Conservation (phyloP, 169 alveolate species). For the Plasmodium gallinaceum region DNA sequence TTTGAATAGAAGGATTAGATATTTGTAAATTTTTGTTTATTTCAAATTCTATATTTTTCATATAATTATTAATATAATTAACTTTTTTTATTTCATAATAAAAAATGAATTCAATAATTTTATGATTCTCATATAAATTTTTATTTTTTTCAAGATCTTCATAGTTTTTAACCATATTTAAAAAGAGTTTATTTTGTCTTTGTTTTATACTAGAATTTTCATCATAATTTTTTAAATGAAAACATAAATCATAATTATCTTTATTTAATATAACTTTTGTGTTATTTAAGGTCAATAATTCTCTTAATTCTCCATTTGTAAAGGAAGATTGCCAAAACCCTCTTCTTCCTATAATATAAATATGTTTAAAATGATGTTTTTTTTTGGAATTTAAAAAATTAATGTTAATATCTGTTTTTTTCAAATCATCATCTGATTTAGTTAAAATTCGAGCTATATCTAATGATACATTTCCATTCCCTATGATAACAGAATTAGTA, state of each 20-base stretch:
- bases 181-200: slow-evolving; percentile 55
- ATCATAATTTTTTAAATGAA: slow-evolving; percentile 41
- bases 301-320: slow-evolving; percentile 67
- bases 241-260: slow-evolving; percentile 55
- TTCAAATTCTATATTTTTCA: slow-evolving; percentile 44
- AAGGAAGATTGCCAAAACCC: slow-evolving; percentile 65
- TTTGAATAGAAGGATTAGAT: slow-evolving; percentile 2
- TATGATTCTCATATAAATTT: slow-evolving; percentile 42
- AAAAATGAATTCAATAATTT: slow-evolving; percentile 65
- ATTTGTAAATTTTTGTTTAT: slow-evolving; percentile 24
- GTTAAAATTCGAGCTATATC: slow-evolving; percentile 88
- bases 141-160: slow-evolving; percentile 54
- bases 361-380: slow-evolving; percentile 36
- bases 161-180: slow-evolving; percentile 60
- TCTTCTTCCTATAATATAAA: slow-evolving; percentile 54
- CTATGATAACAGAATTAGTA: slow-evolving; percentile 80
- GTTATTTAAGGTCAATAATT: slow-evolving; percentile 31
- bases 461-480: slow-evolving; percentile 92
- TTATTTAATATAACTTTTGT: slow-evolving; percentile 55
- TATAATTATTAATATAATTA: slow-evolving; percentile 12
- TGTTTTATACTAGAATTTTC: slow-evolving; percentile 33
- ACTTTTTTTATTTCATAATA: slow-evolving; percentile 34
- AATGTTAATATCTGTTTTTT: slow-evolving; percentile 50
- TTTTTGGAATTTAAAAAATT: slow-evolving; percentile 26
- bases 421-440: slow-evolving; percentile 34